A percentile compares a stretch with the other conserved stretches of the same genome.
Evolutionary conservation across 495 filamentous ascomycete species (phyloP).

Genomic region (Tuber brumale): DNA sequence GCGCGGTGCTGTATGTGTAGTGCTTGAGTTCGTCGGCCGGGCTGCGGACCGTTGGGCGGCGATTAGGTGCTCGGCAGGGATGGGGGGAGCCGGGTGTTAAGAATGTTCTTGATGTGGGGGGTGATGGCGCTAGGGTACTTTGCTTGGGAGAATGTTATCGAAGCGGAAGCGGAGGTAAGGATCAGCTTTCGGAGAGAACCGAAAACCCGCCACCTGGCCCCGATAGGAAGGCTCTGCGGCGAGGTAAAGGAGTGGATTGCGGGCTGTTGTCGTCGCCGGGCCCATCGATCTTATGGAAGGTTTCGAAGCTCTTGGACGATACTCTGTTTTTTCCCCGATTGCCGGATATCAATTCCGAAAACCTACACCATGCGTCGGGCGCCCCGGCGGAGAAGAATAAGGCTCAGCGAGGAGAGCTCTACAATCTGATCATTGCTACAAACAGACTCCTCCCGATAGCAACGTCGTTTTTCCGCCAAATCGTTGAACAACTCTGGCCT

Average conservation of each 20-base stretch:
- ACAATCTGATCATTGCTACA: slow-evolving; percentile 83
- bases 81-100: slow-evolving; percentile 51
- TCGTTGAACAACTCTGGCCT: slow-evolving; percentile 78
- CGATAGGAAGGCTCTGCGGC: slow-evolving; percentile 18
- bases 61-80: slow-evolving; percentile 66
- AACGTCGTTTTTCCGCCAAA: slow-evolving; percentile 64
- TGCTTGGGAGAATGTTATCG: slow-evolving; percentile 76
- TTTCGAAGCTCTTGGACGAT: slow-evolving; percentile 70
- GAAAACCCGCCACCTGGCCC: slow-evolving; percentile 33
- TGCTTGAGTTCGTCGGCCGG: slow-evolving; percentile 69
- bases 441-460: slow-evolving; percentile 67
- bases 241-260: slow-evolving; percentile 37
- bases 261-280: slow-evolving; percentile 53
- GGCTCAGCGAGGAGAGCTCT: slow-evolving; percentile 61
- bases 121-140: slow-evolving; percentile 76
- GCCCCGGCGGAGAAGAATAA: slow-evolving; percentile 44
- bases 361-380: slow-evolving; percentile 56
- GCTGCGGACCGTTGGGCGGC: slow-evolving; percentile 67
- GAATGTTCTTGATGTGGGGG: slow-evolving; percentile 76
- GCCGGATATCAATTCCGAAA: slow-evolving; percentile 54
- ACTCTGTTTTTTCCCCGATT: slow-evolving; percentile 90
- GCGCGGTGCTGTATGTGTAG: slow-evolving; percentile 72
- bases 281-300: slow-evolving; percentile 64
- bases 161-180: slow-evolving; percentile 71
- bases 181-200: slow-evolving; percentile 41